Base-by-base conservation (phyloP, 2,329 filamentous ascomycete genomes). In the Exophiala phaeomuriformis region DNA sequence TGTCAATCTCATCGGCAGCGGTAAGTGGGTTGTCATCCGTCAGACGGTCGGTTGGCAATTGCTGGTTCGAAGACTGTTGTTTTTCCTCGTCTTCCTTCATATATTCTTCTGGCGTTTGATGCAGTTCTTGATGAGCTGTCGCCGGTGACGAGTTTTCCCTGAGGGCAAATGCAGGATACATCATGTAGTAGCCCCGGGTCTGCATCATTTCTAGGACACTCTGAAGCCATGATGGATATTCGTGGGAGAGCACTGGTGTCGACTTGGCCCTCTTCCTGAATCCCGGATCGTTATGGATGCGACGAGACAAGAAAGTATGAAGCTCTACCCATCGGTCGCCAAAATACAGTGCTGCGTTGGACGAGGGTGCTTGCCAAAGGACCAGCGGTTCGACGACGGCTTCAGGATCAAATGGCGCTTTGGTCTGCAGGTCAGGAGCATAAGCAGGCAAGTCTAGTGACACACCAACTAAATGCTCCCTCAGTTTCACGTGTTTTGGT, bases 251-350 rank as follows among this genome's bases (percentile, higher is more conserved):
- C 28, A 46, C 46, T 5, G 50, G 53, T 9, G 47, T 51, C 27
- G 55, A 45, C 1, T 47, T 43, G 28, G 51, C 48, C 35, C 50
- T 55, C 49, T 61, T 60, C 9, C 31, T 40, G 9, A 58, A 47
- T 12, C 58, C 42, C 5, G 59, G 42, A 47, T 63, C 58, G 10
- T 40, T 64, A 9, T 66, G 61, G 6, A 90, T 71, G 4, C 83
- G 75, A 45, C 79, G 77, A 7, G 85, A 80, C 1, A 94, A 77
- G 62, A 94, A 93, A 7, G 82, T 79, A 66, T 96, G 90, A 6
- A 95, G 77, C 62, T 95, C 88, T 8, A 80, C 73, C 93, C 93
- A 98, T 65, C 85, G 90, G 45, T 89, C 81, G 41, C 90, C 90
- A 52, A 93, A 83, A 66, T 91, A 85, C 6, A 98, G 75, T 7